Conservation (phyloP, 2,329 filamentous ascomycete genomes). For the Trichoderma endophyticum region DNA sequence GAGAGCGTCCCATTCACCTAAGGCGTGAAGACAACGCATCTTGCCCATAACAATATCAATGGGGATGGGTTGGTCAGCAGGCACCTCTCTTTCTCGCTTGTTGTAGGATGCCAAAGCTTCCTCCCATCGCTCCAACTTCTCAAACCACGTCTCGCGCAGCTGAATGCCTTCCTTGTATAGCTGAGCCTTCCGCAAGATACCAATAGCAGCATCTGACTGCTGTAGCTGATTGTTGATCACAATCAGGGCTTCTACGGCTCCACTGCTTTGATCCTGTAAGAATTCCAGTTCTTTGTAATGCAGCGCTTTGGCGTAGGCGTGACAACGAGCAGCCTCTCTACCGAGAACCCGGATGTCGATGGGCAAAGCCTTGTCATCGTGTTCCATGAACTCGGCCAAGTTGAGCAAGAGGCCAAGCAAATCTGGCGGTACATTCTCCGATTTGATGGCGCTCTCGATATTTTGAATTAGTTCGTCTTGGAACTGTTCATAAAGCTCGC, state of each 20-base stretch:
- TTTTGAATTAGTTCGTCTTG: slow-evolving; percentile 95
- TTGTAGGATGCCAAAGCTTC: slow-evolving; percentile 92
- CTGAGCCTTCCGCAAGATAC: slow-evolving; percentile 93
- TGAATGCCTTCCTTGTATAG: slow-evolving; percentile 91
- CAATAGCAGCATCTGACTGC: slow-evolving; percentile 96
- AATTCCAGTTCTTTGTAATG: slow-evolving; percentile 99
- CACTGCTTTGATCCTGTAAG: slow-evolving; percentile 92
- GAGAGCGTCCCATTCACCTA: slow-evolving; percentile 95
- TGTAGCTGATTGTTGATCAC: slow-evolving; percentile 99
- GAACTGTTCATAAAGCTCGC: slow-evolving; percentile 92
- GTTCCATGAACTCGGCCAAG: slow-evolving; percentile 98
- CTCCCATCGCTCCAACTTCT: slow-evolving; percentile 97
- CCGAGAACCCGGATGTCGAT: slow-evolving; percentile 96
- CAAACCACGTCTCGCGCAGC: slow-evolving; percentile 97
- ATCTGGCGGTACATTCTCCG: slow-evolving; percentile 92
- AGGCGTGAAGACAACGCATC: slow-evolving; percentile 95
- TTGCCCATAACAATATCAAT: slow-evolving; percentile 99
- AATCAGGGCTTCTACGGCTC: slow-evolving; percentile 93
- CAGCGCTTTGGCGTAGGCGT: slow-evolving; percentile 95
- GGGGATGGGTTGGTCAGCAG: slow-evolving; percentile 55
- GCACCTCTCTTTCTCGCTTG: slow-evolving; percentile 71
- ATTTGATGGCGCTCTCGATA: slow-evolving; percentile 93
- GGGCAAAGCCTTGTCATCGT: slow-evolving; percentile 95
- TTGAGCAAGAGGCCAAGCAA: slow-evolving; percentile 92
- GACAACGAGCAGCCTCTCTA: slow-evolving; percentile 91